Evolutionary conservation across 192 early-diverging fungal species (phyloP).

Genomic region (Backusella tarrabulga): DNA sequence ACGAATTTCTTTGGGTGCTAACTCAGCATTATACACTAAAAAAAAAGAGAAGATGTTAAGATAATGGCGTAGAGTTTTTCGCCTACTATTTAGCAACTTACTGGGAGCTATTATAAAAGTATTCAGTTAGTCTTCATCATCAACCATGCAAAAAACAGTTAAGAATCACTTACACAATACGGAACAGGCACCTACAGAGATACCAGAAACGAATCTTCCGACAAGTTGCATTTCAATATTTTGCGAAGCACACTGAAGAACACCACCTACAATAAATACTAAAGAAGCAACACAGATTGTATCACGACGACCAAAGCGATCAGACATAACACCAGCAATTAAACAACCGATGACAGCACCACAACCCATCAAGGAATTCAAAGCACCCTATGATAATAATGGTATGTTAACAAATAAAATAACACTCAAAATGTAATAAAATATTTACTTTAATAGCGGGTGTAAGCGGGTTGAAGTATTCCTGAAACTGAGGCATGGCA

Average conservation of each 20-base stretch:
- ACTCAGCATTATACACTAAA: slow-evolving; percentile 60
- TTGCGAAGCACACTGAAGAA: slow-evolving; percentile 49
- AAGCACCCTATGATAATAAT: slow-evolving; percentile 2
- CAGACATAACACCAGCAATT: slow-evolving; percentile 47
- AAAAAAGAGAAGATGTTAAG: too few species aligned
- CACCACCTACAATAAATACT: slow-evolving; percentile 51
- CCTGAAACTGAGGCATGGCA: slow-evolving; percentile 60
- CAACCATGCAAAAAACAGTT: background rate
- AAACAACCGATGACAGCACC: slow-evolving; percentile 66
- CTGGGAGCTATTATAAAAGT: slow-evolving; percentile 3
- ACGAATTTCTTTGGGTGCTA: slow-evolving; percentile 76
- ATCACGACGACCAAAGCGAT: slow-evolving; percentile 41
- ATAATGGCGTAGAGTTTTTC: too few species aligned
- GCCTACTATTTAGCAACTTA: too few species aligned
- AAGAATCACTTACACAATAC: slow-evolving; percentile 8
- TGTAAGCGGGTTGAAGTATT: slow-evolving; percentile 43
- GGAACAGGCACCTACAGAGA: slow-evolving; percentile 50
- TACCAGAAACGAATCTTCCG: slow-evolving; percentile 51
- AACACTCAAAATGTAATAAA: slow-evolving; percentile 52
- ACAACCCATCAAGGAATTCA: slow-evolving; percentile 45
- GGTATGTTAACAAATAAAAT: slow-evolving; percentile 21
- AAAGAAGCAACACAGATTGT: slow-evolving; percentile 46
- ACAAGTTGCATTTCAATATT: slow-evolving; percentile 45
- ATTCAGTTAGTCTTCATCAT: background rate
- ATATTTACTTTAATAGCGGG: slow-evolving; percentile 31